Evolutionary conservation across 176 grass and related monocot genomes (phyloP), one percentile per base, ranked within the genome.

Genomic region (Microstegium vimineum): DNA sequence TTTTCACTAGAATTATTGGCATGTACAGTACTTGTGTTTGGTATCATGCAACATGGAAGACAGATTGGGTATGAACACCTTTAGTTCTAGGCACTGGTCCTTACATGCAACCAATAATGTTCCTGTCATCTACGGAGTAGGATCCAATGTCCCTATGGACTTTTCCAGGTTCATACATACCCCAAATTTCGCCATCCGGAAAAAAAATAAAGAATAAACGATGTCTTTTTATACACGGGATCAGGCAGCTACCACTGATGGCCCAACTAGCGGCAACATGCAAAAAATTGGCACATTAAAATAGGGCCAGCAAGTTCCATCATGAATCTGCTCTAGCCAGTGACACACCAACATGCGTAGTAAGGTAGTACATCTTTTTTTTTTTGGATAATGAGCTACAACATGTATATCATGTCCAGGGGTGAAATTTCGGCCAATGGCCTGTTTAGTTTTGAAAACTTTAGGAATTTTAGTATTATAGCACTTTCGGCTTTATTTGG

Each of bases 71-170:
- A 63, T 35, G 61, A n/a, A n/a, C 16, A 27, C 20, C 70, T 64
- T 33, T 75, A 72, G 83, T 15, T 36, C 20, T 4, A 62, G 82
- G 57, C 82, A 72, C 72, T 82, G 83, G 87, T 89, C 87, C 87
- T 89, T 25, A 1, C n/a, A 7, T 4, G 77, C 5, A 43, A 43
- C 43, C 45, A 86, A 85, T 85, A 79, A 85, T 89, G 72, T 30
- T 77, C 34, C 65, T 65, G 22, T 77, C 83, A 77, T 85, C 43
- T 46, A n/a, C n/a, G n/a, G n/a, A n/a, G n/a, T n/a, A 77, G 83
- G 72, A 89, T 89, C 78, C 87, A 81, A 81, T 89, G 82, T 85
- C 51, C 11, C 76, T 22, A 27, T 10, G 10, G 41, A 12, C 57
- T 60, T 36, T 69, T 60, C 82, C 76, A 49, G 1, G 26, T 69